Evolutionary conservation across 2,329 filamentous ascomycete genomes (phyloP).

Genomic region (Microdochium nivale): DNA sequence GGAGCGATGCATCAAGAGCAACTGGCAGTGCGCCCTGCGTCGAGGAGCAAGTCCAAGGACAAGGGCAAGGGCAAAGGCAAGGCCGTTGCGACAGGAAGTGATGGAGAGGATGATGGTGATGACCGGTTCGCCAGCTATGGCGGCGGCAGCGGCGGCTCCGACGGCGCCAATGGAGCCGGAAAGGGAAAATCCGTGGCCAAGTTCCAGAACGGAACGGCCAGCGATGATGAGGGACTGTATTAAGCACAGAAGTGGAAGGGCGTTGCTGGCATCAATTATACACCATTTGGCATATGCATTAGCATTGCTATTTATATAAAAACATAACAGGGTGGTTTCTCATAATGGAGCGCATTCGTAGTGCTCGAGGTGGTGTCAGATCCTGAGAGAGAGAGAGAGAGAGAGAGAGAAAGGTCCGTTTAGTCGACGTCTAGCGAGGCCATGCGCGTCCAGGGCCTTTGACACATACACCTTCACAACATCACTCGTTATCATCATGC

Average conservation of each 20-base stretch:
- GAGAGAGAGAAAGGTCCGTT: too few species aligned
- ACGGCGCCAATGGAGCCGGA: conserved; percentile 30
- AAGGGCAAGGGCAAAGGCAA: conserved; percentile 28
- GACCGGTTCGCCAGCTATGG: conserved; percentile 17
- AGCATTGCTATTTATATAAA: too few species aligned
- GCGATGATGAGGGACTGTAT: conserved; percentile 50
- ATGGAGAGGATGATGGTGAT: conserved; percentile 20
- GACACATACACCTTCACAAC: too few species aligned
- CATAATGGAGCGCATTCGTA: too few species aligned
- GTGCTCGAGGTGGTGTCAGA: too few species aligned
- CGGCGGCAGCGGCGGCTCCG: conserved; percentile 15
- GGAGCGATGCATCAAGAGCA: conserved; percentile 7
- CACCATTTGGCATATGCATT: too few species aligned
- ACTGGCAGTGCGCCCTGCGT: conserved; percentile 2
- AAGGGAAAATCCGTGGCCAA: conserved; percentile 47
- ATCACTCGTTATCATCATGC: too few species aligned
- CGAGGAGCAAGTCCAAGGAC: conserved; percentile 24
- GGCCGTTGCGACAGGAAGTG: conserved; percentile 19
- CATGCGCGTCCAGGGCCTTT: too few species aligned
- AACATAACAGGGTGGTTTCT: too few species aligned
- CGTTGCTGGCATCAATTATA: too few species aligned
- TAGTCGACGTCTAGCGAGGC: too few species aligned
- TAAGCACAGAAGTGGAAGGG: conserved; percentile 13
- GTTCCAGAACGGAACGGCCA: conserved; percentile 45
- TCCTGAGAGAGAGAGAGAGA: too few species aligned